Evolutionary conservation across 192 early-diverging fungal species (phyloP).

Genomic region (Rhizoclosmatium globosum): DNA sequence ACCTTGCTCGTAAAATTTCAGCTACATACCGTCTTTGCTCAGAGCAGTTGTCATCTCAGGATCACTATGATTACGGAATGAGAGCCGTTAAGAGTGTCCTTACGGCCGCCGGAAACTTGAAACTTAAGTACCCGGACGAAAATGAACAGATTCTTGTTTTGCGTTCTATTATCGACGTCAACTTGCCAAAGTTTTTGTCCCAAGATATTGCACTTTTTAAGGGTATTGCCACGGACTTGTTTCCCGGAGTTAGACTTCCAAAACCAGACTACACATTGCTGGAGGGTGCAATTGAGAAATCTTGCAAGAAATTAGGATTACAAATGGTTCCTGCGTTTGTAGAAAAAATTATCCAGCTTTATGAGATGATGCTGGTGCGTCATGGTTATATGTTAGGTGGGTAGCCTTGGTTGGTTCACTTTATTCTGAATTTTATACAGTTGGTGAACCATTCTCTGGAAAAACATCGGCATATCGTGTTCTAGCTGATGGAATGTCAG

Average conservation of each 20-base stretch:
- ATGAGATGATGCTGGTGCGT: slow-evolving; percentile 72
- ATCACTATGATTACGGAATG: slow-evolving; percentile 76
- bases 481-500: slow-evolving; percentile 62
- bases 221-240: slow-evolving; percentile 67
- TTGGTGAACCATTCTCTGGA: slow-evolving; percentile 67
- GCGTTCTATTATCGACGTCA: slow-evolving; percentile 69
- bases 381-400: slow-evolving; percentile 67
- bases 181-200: slow-evolving; percentile 70
- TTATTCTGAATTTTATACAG: slow-evolving; percentile 24
- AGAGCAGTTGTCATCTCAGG: slow-evolving; percentile 69
- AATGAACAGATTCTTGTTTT: slow-evolving; percentile 67
- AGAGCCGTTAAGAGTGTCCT: slow-evolving; percentile 69
- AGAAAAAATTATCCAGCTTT: slow-evolving; percentile 73
- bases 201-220: slow-evolving; percentile 71
- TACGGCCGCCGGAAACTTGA: slow-evolving; percentile 68
- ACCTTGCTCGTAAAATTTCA: slow-evolving; percentile 65
- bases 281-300: slow-evolving; percentile 56
- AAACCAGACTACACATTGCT: slow-evolving; percentile 67
- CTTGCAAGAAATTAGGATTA: slow-evolving; percentile 55
- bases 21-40: slow-evolving; percentile 68
- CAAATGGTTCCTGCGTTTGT: slow-evolving; percentile 64
- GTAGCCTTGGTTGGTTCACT: background rate
- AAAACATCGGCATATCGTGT: slow-evolving; percentile 69
- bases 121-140: slow-evolving; percentile 69
- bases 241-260: slow-evolving; percentile 66